Percentiles rank a stretch among this genome's conserved stretches.
Evolutionary conservation across 106 monocot genomes (phyloP).

Genomic region (Agapanthus africanus): DNA sequence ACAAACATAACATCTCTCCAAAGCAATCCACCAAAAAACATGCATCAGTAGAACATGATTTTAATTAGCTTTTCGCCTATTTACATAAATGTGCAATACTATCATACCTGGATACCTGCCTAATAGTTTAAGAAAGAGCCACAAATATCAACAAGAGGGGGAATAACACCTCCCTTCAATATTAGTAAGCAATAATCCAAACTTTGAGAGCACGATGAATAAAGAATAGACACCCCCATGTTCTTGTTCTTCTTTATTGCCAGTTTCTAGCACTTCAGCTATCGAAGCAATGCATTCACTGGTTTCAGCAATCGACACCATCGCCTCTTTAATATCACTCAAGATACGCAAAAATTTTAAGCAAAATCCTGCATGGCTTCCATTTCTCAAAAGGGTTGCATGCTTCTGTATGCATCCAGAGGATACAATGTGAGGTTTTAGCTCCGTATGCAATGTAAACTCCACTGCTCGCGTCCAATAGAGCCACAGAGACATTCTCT

Average conservation of each 20-base stretch:
- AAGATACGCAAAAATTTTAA: constrained; percentile 44
- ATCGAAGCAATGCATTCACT: constrained; percentile 47
- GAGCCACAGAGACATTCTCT: constrained; percentile 39
- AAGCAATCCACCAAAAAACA: constrained; percentile 28
- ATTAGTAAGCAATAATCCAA: constrained; percentile 41
- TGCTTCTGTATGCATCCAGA: constrained; percentile 32
- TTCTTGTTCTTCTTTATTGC: constrained; percentile 47
- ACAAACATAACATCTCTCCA: constrained; percentile 29
- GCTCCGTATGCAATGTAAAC: constrained; percentile 30
- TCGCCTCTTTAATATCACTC: constrained; percentile 34
- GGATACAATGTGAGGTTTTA: constrained; percentile 35
- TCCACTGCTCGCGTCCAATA: constrained; percentile 32
- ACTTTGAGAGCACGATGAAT: constrained; percentile 39
- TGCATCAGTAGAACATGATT: too few species aligned
- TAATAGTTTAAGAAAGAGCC: too few species aligned
- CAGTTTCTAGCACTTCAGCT: constrained; percentile 48
- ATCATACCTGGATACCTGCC: too few species aligned
- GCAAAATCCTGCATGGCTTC: constrained; percentile 25
- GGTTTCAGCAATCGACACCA: constrained; percentile 24
- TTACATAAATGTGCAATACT: too few species aligned
- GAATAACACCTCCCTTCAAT: constrained; percentile 75
- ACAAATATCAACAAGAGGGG: constrained; percentile 66
- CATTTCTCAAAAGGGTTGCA: constrained; percentile 26
- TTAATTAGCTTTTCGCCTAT: too few species aligned
- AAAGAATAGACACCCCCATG: constrained; percentile 43